These are phyloP conservation scores for Tetrapisispora arboricola DNA, from an alignment of 805 yeast species.

Conservation along the genomic window DNA sequence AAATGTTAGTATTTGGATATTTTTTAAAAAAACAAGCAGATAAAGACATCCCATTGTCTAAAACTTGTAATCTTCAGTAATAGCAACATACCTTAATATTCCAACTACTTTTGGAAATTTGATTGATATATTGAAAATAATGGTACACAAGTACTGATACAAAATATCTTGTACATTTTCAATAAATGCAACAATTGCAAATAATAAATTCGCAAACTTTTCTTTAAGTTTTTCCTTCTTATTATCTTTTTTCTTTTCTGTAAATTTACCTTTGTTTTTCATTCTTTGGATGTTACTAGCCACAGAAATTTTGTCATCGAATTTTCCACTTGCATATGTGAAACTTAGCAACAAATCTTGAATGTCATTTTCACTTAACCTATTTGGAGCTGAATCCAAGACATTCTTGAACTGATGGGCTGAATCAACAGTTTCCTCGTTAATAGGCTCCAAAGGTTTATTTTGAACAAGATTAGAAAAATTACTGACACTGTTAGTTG, in stretches of 20 bases:
- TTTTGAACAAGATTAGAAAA: background rate
- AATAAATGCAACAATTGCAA: slow-evolving; percentile 6
- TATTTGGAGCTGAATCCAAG: slow-evolving; percentile 4
- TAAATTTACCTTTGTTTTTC: background rate
- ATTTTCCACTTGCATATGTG: slow-evolving; percentile 4
- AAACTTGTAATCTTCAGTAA: no score
- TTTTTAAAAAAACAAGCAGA: no score
- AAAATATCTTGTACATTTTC: slow-evolving; percentile 12
- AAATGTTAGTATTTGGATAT: background rate
- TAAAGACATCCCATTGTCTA: no score
- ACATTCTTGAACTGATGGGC: slow-evolving; percentile 3
- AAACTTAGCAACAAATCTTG: slow-evolving; percentile 6
- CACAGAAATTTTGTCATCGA: background rate
- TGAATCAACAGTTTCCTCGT: slow-evolving; percentile 9
- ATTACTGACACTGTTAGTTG: background rate
- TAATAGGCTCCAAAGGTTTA: slow-evolving; percentile 8
- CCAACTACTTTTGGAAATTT: slow-evolving; percentile 13
- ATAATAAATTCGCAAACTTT: slow-evolving; percentile 7
- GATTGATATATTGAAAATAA: slow-evolving; percentile 14
- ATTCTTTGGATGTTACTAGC: background rate
- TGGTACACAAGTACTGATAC: slow-evolving; percentile 18
- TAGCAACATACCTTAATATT: slow-evolving; percentile 15
- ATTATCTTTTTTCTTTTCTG: slow-evolving; percentile 1
- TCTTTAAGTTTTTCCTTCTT: slow-evolving; percentile 1
- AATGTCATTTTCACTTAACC: slow-evolving; percentile 11